These are phyloP conservation scores for Uromyces viciae-fabae DNA, from an alignment of 1,284 basidiomycete genomes.

Conservation along the genomic window DNA sequence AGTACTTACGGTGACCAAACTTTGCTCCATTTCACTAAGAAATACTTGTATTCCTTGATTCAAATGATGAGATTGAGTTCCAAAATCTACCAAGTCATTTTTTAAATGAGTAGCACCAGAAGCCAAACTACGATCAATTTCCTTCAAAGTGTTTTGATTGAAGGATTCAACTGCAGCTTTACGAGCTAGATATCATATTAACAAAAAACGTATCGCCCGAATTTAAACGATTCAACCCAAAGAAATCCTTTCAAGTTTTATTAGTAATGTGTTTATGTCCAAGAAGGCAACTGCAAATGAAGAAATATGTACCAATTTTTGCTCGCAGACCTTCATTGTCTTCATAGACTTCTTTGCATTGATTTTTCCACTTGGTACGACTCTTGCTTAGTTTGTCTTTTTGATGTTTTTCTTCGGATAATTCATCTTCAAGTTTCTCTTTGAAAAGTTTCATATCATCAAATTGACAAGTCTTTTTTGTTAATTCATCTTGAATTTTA, in stretches of 20 bases:
- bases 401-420: neutral
- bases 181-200: neutral
- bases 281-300: neutral
- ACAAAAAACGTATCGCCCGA: neutral
- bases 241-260: neutral
- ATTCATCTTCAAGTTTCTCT: constrained; percentile 16
- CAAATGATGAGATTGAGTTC: constrained; percentile 21
- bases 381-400: constrained; percentile 31
- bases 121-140: constrained; percentile 30
- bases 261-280: neutral
- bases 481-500: constrained; percentile 54
- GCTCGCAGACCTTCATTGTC: constrained; percentile 44
- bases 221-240: neutral
- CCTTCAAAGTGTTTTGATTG: constrained; percentile 35
- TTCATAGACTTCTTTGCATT: constrained; percentile 33
- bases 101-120: constrained; percentile 12
- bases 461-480: constrained; percentile 43
- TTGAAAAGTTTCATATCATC: constrained; percentile 52
- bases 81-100: constrained; percentile 31
- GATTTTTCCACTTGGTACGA: constrained; percentile 39
- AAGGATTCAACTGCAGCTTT: constrained; percentile 38
- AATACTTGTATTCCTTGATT: constrained; percentile 18
- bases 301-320: constrained; percentile 27
- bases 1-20: constrained; percentile 20
- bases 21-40: constrained; percentile 16